These are phyloP conservation scores for Ilyonectria destructans DNA, from an alignment of 2,329 filamentous ascomycete genomes.

Conservation along the genomic window DNA sequence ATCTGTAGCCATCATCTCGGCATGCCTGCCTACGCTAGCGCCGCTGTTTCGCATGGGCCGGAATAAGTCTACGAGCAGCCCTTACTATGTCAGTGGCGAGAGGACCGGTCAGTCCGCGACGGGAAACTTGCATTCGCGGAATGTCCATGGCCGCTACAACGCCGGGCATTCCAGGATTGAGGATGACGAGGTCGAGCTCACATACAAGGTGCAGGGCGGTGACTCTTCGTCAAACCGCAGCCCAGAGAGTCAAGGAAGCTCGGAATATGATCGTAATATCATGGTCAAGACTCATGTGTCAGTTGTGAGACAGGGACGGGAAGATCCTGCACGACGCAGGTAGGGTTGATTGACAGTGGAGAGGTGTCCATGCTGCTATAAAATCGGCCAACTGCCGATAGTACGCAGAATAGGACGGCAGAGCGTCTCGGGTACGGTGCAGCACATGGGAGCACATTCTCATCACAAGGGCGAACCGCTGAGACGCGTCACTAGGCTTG, in stretches of 20 bases:
- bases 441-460: background rate
- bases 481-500: too few species aligned
- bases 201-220: conserved; percentile 31
- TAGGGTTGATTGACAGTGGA: background rate
- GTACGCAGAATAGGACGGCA: background rate
- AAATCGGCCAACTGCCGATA: background rate
- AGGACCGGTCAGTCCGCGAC: conserved; percentile 21
- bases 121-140: conserved; percentile 25
- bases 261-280: conserved; percentile 28
- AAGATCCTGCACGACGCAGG: background rate
- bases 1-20: conserved; percentile 35
- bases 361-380: background rate
- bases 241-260: conserved; percentile 27
- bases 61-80: conserved; percentile 21
- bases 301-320: conserved; percentile 20
- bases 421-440: too few species aligned
- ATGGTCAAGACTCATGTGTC: conserved; percentile 28
- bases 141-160: conserved; percentile 28
- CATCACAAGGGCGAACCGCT: too few species aligned
- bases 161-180: conserved; percentile 27
- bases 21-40: conserved; percentile 34
- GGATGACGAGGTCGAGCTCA: conserved; percentile 35
- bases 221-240: conserved; percentile 14
- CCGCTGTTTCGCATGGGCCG: conserved; percentile 32
- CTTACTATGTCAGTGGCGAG: conserved; percentile 28